Base-by-base conservation (phyloP, 495 filamentous ascomycete species). In the Aspergillus sclerotioniger region DNA sequence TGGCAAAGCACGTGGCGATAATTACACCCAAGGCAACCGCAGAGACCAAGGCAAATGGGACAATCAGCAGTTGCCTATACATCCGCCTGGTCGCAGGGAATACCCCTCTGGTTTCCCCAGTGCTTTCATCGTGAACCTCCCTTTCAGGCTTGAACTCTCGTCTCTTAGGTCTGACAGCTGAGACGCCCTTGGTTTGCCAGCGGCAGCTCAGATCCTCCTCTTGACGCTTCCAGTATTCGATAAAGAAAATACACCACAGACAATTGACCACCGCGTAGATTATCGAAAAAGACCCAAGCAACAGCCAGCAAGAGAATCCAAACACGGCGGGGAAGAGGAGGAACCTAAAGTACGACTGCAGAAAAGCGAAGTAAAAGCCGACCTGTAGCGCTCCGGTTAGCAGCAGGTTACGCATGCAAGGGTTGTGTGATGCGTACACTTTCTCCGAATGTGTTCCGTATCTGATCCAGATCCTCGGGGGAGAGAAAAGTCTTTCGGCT, bases 191-290 rank as follows among this genome's bases (percentile, higher is more conserved):
- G 10, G 96, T 93, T 20, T 91, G 89, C 94, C 94, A 98, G 45
- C 91, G 86, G 33, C 96, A 86, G 19, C 90, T 89, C 10, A 98
- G 77, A 70, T 98, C 95, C 12, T 87, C 79, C 71, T 98, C 92
- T 73, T 96, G 90, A 57, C 89, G 87, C 75, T 94, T 96, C 94
- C 94, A 98, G 69, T 90, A 96, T 71, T 98, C 94, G 39, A 96
- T 87, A 65, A 98, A 98, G 19, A 92, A 75, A 2, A 96, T 85
- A 53, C 88, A 88, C 92, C 93, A 96, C 5, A 98, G 76, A 31
- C 84, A 85, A 67, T 89, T 96, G 41, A 90, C 82, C 10, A 93
- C 65, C 3, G 89, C 89, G 62, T 96, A 98, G 39, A 92, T 73
- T 58, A 85, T 82, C 4, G 93, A 97, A 71, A 88, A 98, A 43